These are phyloP conservation scores for Lyophyllum shimeji DNA, from an alignment of 768 basidiomycete genomes.

Conservation along the genomic window DNA sequence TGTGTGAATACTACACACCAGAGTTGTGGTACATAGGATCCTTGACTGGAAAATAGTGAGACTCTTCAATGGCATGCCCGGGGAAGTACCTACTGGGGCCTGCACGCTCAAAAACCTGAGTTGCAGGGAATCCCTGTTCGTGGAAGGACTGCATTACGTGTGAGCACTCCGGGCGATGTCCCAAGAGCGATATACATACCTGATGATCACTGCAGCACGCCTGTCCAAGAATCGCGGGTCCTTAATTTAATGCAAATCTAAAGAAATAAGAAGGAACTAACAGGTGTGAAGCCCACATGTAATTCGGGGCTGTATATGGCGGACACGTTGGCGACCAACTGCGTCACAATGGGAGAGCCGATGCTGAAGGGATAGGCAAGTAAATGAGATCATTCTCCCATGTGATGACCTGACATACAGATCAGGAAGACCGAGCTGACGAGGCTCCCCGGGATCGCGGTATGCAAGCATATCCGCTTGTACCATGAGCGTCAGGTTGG, in stretches of 20 bases:
- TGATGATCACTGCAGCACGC: constrained; percentile 95
- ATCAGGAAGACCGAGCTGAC: constrained; percentile 80
- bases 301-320: constrained; percentile 81
- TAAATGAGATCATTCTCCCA: not conserved
- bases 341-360: constrained; percentile 72
- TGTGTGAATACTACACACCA: constrained; percentile 40
- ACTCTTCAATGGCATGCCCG: not conserved
- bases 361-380: constrained; percentile 46
- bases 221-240: constrained; percentile 26
- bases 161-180: not conserved
- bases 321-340: constrained; percentile 75
- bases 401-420: constrained; percentile 38
- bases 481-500: constrained; percentile 78
- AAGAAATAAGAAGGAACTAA: constrained; percentile 27
- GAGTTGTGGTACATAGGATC: constrained; percentile 92
- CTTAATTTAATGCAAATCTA: not conserved
- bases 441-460: constrained; percentile 72
- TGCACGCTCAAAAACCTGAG: constrained; percentile 85
- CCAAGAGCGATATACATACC: constrained; percentile 29
- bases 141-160: constrained; percentile 62
- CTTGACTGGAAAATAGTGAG: constrained; percentile 46
- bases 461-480: constrained; percentile 95
- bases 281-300: constrained; percentile 63
- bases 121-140: constrained; percentile 80
- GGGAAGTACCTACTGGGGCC: constrained; percentile 55